A percentile compares a stretch with the other conserved stretches of the same genome.
These are phyloP conservation scores for Tanacetum coccineum DNA, from an alignment of 129 eudicot species.

Conservation along the genomic window DNA sequence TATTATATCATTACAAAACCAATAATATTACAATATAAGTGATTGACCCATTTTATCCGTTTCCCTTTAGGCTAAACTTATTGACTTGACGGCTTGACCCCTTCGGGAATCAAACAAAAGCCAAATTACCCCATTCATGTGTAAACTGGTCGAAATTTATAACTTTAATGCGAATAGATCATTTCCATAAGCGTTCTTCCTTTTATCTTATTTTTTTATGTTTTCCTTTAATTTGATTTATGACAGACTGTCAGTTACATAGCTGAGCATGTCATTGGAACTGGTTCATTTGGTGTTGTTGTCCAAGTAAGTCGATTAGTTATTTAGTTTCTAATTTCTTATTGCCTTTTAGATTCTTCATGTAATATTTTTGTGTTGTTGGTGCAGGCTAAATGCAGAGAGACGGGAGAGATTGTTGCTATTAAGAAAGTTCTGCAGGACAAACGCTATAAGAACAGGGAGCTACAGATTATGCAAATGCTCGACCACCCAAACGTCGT, in stretches of 20 bases:
- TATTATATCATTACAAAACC: too few species aligned
- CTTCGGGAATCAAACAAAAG: too few species aligned
- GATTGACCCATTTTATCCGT: too few species aligned
- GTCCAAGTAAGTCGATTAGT: conserved; percentile 56
- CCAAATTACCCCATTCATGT: too few species aligned
- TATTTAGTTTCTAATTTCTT: background rate
- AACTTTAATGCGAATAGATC: background rate
- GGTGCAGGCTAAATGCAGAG: conserved; percentile 92
- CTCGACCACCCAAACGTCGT: conserved; percentile 95
- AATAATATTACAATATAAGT: too few species aligned
- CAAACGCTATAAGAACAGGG: conserved; percentile 97
- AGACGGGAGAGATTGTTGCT: conserved; percentile 93
- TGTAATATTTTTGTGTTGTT: background rate
- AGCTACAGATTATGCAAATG: conserved; percentile 95
- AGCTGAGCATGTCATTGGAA: conserved; percentile 96
- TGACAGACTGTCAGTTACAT: conserved; percentile 75
- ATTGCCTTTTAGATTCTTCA: conserved; percentile 1
- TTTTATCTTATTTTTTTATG: background rate
- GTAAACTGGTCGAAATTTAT: too few species aligned
- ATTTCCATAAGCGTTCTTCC: background rate
- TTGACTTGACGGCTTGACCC: too few species aligned
- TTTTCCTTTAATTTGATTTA: conserved; percentile 16
- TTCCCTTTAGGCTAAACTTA: too few species aligned
- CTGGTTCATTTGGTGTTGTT: conserved; percentile 96
- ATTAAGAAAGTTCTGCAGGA: conserved; percentile 98